Base-by-base conservation (phyloP, 2,329 filamentous ascomycete species). In the Aureobasidium sp. region DNA sequence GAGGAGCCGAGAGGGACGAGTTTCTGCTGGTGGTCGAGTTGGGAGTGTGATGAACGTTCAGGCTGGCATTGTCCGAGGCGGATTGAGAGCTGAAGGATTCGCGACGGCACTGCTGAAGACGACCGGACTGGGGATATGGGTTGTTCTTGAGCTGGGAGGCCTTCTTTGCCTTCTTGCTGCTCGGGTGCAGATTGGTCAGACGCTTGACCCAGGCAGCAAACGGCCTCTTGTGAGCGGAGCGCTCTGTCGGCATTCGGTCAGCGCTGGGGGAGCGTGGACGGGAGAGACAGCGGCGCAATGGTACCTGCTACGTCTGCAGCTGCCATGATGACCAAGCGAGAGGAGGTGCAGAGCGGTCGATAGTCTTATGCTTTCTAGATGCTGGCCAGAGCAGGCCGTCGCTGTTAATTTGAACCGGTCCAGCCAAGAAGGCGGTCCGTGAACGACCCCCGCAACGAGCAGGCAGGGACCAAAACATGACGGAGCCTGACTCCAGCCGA, bases 121-220 rank as follows among this genome's bases (percentile, higher is more conserved):
- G 82, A 63, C 89, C 89, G 2, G 91, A 95, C 69, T 93, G 83
- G 9, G 90, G 90, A 71, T 97, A 97, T n/a, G 92, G 92, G 72
- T 93, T 93, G 79, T 96, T 96, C 58, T 39, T 64, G 63, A 59
- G 67, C 67, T 51, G 66, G 17, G 29, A 68, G 66, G 65, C 60
- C 61, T 67, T 66, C 50, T 64, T 66, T 32, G 63, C 26, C 47
- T 75, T 77, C 65, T 78, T 75, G 66, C 62, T 71, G 68, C 79
- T 77, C 71, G 78, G 79, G 65, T 72, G 73, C 76, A 96, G 87
- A 73, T 88, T 93, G 65, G 91, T 87, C 62, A 97, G 84, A 71
- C 92, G 92, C 81, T 92, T 96, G 80, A 99, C 91, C 89, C 93
- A 95, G 68, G 87, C 90, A 51, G 92, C 85, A 73, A 97, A 97